These are phyloP conservation scores for Termitomyces sp. DNA, from an alignment of 768 basidiomycete species.

Conservation along the genomic window DNA sequence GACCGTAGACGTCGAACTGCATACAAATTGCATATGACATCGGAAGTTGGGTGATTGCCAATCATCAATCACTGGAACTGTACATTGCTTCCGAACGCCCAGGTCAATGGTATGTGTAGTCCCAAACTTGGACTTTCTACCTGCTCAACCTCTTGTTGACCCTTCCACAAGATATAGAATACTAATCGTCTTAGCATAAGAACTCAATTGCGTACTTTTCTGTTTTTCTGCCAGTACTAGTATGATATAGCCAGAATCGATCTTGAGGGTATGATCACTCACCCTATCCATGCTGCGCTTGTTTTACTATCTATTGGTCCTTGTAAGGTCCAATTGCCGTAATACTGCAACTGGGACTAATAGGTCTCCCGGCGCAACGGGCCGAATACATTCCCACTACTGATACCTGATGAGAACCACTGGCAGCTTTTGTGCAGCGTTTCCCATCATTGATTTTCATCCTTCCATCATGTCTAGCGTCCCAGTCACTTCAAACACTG, in stretches of 20 bases:
- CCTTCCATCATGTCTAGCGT: background rate
- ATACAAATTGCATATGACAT: too few species aligned
- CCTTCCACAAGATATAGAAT: too few species aligned
- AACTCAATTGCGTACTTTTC: too few species aligned
- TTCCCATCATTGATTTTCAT: background rate
- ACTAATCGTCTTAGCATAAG: too few species aligned
- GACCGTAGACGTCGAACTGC: too few species aligned
- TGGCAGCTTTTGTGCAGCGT: background rate
- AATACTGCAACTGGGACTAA: background rate
- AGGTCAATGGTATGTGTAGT: too few species aligned
- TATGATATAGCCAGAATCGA: background rate
- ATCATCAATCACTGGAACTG: too few species aligned
- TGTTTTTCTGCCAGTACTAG: background rate
- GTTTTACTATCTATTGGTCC: background rate
- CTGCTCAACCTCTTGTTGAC: too few species aligned
- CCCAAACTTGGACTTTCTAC: too few species aligned
- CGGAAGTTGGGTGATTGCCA: too few species aligned
- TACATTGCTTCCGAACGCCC: too few species aligned
- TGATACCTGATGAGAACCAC: background rate
- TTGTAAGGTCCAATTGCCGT: background rate
- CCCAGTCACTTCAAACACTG: conserved; percentile 1
- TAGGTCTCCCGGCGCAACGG: background rate
- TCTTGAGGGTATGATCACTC: background rate
- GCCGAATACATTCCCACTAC: background rate
- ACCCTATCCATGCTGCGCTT: background rate